A percentile compares a stretch with the other conserved stretches of the same genome.
phyloP scores from a whole-genome alignment of 2,329 filamentous ascomycete species.

The Thelonectria rubi region DNA sequence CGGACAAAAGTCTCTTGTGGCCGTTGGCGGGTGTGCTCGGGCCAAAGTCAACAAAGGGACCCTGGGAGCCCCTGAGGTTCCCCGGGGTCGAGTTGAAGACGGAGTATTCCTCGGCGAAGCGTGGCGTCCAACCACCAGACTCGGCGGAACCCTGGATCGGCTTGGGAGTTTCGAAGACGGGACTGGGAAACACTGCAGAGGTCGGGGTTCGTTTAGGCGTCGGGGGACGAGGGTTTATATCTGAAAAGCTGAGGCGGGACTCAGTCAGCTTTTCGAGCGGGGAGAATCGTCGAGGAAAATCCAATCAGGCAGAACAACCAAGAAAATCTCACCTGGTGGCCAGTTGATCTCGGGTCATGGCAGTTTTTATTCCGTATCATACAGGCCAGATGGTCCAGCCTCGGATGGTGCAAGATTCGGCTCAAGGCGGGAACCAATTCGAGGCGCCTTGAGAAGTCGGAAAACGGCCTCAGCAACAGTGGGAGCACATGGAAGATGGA shows the following conservation, averaged over 20 bases:
- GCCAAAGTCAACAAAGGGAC: conserved; percentile 57
- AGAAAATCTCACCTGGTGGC: conserved; percentile 59
- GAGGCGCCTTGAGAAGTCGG: conserved; percentile 7
- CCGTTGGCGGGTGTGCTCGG: conserved; percentile 49
- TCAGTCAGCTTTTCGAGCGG: conserved; percentile 47
- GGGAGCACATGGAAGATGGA: conserved; percentile 31
- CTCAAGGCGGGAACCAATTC: conserved; percentile 2
- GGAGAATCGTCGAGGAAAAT: conserved; percentile 24
- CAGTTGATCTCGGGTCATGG: conserved; percentile 71
- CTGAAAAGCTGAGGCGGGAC: conserved; percentile 63
- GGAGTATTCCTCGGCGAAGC: conserved; percentile 71
- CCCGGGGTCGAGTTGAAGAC: conserved; percentile 72
- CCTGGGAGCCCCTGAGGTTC: conserved; percentile 60
- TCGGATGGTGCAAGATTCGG: conserved; percentile 18
- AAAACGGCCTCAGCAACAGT: conserved; percentile 29
- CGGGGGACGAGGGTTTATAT: conserved; percentile 68
- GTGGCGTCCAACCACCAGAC: conserved; percentile 65
- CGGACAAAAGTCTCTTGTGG: conserved; percentile 62
- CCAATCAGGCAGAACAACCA: conserved; percentile 4
- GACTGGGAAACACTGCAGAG: conserved; percentile 62
- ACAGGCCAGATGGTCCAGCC: conserved; percentile 35
- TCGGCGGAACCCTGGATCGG: conserved; percentile 58
- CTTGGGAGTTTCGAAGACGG: conserved; percentile 66
- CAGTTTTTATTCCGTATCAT: conserved; percentile 50
- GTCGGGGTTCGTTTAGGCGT: conserved; percentile 68